Evolutionary conservation across 177 flowering plant species (phyloP).

Genomic region (Vitis hybrid): DNA sequence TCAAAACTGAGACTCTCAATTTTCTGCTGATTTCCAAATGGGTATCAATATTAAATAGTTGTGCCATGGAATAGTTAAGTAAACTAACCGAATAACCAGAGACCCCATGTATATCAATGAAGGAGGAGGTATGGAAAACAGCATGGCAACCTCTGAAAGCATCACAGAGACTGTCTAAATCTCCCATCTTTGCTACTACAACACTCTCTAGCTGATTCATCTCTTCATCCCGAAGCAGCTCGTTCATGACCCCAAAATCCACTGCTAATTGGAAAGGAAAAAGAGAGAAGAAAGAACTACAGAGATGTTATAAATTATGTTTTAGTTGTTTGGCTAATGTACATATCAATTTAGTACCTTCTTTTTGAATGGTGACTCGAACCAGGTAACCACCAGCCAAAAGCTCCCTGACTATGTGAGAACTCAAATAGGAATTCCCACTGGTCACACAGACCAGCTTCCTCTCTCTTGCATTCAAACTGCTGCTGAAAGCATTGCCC

Average conservation of each 20-base stretch:
- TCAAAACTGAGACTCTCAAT: not conserved
- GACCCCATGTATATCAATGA: conserved; percentile 41
- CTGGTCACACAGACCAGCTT: conserved; percentile 40
- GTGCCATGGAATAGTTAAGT: not conserved
- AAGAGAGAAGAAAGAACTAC: conserved; percentile 3
- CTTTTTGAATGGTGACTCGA: conserved; percentile 34
- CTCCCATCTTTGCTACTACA: conserved; percentile 32
- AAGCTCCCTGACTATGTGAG: conserved; percentile 29
- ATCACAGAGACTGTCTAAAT: conserved; percentile 28
- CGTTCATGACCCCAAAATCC: conserved; percentile 28
- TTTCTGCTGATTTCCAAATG: not conserved
- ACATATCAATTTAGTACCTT: conserved; percentile 20
- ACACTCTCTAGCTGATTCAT: conserved; percentile 30
- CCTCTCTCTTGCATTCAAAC: conserved; percentile 23
- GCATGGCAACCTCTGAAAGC: conserved; percentile 47
- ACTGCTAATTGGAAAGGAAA: conserved; percentile 15
- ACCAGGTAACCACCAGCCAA: conserved; percentile 36
- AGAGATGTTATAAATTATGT: not conserved
- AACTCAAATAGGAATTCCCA: conserved; percentile 36
- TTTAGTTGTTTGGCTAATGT: too few species aligned
- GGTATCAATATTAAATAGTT: not conserved
- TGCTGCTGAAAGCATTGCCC: conserved; percentile 4
- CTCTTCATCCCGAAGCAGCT: conserved; percentile 22
- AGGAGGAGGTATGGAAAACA: conserved; percentile 44
- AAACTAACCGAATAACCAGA: conserved; percentile 43